These are phyloP conservation scores for Ceratocystis albifundus DNA, from an alignment of 2,329 filamentous ascomycete species.

Conservation along the genomic window DNA sequence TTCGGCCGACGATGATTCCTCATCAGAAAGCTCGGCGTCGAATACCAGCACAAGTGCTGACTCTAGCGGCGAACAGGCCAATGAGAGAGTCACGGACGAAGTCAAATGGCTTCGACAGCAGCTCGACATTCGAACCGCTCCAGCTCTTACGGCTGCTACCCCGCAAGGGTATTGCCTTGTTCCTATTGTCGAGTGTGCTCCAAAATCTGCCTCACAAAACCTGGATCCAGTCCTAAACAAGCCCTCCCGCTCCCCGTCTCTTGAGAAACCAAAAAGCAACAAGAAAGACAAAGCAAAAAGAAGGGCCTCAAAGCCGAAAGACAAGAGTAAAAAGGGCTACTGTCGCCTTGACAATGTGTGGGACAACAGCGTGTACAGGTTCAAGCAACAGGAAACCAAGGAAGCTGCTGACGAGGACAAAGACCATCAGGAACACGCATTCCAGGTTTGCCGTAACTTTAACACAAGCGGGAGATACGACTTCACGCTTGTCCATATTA, in stretches of 20 bases:
- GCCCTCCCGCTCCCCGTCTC: no score
- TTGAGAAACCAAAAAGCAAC: no score
- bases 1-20: neutral
- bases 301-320: neutral
- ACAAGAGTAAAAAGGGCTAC: conserved; percentile 28
- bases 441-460: neutral
- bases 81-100: neutral
- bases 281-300: neutral
- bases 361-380: conserved; percentile 41
- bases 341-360: conserved; percentile 43
- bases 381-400: conserved; percentile 44
- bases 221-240: no score
- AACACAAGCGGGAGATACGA: conserved; percentile 58
- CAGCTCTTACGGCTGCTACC: no score
- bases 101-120: neutral
- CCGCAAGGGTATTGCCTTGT: no score
- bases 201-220: no score
- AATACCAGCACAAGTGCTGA: neutral
- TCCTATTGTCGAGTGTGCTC: no score
- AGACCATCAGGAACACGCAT: neutral
- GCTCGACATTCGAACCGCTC: neutral
- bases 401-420: conserved; percentile 35
- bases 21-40: neutral
- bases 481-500: conserved; percentile 66
- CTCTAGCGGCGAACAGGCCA: neutral